These are phyloP conservation scores for Bolboschoenus planiculmis DNA, from an alignment of 176 grass and related monocot species.

Conservation along the genomic window DNA sequence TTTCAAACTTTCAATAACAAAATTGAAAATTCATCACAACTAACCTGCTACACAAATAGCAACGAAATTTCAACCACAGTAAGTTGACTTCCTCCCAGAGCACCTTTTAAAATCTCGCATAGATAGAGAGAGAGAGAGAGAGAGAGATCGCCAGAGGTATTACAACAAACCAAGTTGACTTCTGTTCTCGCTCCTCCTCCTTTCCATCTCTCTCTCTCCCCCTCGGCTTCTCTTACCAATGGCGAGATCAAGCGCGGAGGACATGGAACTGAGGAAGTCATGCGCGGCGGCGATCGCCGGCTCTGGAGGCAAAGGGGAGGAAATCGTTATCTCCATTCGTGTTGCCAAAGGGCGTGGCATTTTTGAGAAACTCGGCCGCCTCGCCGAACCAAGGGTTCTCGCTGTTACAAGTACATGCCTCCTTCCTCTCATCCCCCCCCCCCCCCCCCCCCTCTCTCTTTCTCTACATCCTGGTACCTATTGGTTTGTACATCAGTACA, in stretches of 20 bases:
- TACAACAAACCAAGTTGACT: not conserved
- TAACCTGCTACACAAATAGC: not conserved
- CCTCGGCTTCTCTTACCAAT: constrained; percentile 17
- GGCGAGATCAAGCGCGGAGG: constrained; percentile 85
- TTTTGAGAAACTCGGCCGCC: constrained; percentile 94
- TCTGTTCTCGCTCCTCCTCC: not conserved
- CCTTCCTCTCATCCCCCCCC: not conserved
- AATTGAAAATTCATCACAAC: no score
- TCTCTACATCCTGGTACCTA: not conserved
- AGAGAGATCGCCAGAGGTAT: not conserved
- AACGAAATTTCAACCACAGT: not conserved
- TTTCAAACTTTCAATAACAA: not conserved
- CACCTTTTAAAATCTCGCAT: not conserved
- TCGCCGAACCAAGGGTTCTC: constrained; percentile 91
- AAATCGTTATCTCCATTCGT: constrained; percentile 81
- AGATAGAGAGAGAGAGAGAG: not conserved
- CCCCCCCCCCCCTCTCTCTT: not conserved
- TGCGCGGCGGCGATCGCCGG: constrained; percentile 65
- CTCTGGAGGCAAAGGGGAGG: constrained; percentile 51
- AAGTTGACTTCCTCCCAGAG: not conserved
- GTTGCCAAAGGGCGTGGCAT: constrained; percentile 91
- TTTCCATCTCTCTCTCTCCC: not conserved
- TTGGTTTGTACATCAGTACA: not conserved
- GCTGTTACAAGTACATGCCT: constrained; percentile 50
- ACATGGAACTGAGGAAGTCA: constrained; percentile 63